Base-by-base conservation (phyloP, 2,329 filamentous ascomycete genomes). In the Ilyonectria sp. region DNA sequence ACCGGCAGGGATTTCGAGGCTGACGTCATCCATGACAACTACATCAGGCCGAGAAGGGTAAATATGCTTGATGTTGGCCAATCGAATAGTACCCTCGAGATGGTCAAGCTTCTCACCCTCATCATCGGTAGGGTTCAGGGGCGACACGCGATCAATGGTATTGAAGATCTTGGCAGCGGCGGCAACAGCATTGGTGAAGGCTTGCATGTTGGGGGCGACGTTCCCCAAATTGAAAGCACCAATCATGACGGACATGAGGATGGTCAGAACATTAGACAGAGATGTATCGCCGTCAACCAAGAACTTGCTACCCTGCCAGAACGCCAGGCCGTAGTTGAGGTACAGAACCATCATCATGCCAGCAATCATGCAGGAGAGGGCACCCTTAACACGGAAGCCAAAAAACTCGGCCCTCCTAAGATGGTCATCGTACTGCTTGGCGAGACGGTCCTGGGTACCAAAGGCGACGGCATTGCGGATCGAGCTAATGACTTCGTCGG, bases 1-100 rank as follows among this genome's bases (percentile, higher is more conserved):
- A 21, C 95, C 95, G 3, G 95, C 93, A 2, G 94, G 94, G 43
- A 98, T 92, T 1, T 87, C 81, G 2, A 99, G 87, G 63, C 86
- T 93, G 63, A 98, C 93, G 70, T 92, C 90, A 47, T 96, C 86
- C 91, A 98, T 95, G 44, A 98, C 93, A 2, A 91, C 89, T 4
- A 97, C 94, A 75, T 98, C 95, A 0, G 95, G 94, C 13, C 96
- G 90, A 6, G 94, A 97, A 4, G 96, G 96, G 76, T 99, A 98
- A 74, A 98, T 95, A 81, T 97, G 95, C 80, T 93, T 96, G 77
- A 98, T 87, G 73, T 94, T 88, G 72, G 91, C 89, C 50, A 99
- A 87, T 71, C 95, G 92, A 65, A 99, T 92, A 17, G 89, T 90
- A 31, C 96, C 96, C 67, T 92, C 85, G 2, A 97, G 86, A 21